Base-by-base conservation (phyloP, 2,329 filamentous ascomycete genomes). In the Sclerotinia trifoliorum region DNA sequence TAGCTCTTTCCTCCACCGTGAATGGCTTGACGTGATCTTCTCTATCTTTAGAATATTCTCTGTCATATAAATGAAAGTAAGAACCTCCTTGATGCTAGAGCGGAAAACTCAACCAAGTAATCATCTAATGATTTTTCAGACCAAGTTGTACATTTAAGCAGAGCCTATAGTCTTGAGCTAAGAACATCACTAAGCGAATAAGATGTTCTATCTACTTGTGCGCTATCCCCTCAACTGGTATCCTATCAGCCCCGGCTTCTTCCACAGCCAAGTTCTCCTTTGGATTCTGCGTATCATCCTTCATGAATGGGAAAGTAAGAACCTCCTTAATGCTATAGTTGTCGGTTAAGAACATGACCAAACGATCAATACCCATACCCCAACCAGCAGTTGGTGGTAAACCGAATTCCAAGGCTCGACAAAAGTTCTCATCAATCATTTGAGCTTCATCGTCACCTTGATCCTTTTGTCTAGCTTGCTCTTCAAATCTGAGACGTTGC, bases 391-490 rank as follows among this genome's bases (percentile, higher is more conserved):
- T 99, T 0, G 95, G 95, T 7, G 95, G 94, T 69, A 99, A 82
- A 74, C 92, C 92, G 77, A 93, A 95, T 80, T 98, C 95, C 69
- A 98, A 87, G 66, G 91, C 89, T 70, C 90, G 90, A 77, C 93
- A 92, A 85, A 98, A 98, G 75, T 92, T 96, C 86, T 98, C 94
- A 75, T 99, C 96, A 67, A 98, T 89, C 74, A 95, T 83, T 82
- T 98, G 95, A 1, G 94, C 96, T 82, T 99, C 96, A 75, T 98
- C 93, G 74, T 99, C 96, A 78, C 96, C 95, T 81, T 96, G 92
- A 8, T 89, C 93, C 87, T 98, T 98, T 84, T 98, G 94, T 75
- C 88, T 86, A 5, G 94, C 94, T 82, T 99, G 95, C 86, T 98
- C 94, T 80, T 97, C 93, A 79, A 94, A 94, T 42, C 93, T 88